These are phyloP conservation scores for Cutaneotrichosporon curvatum DNA, from an alignment of 1,284 basidiomycete genomes.

Conservation along the genomic window DNA sequence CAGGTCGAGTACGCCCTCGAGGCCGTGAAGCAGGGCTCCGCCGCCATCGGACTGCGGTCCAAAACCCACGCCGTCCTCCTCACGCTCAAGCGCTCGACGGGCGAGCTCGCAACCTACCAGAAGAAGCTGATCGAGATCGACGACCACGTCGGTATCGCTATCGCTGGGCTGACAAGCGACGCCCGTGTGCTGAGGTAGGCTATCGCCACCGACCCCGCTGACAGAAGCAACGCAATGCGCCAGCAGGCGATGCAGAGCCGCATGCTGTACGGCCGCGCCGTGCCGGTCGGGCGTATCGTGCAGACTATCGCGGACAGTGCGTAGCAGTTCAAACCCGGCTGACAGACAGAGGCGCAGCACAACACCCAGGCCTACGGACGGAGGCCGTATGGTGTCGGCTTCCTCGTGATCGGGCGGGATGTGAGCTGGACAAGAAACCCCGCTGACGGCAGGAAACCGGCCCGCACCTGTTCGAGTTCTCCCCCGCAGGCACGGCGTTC, in stretches of 20 bases:
- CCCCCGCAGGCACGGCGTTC: conserved; percentile 92
- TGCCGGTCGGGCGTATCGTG: conserved; percentile 89
- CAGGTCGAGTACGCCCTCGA: conserved; percentile 99
- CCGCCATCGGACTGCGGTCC: conserved; percentile 89
- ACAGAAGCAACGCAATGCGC: conserved; percentile 89
- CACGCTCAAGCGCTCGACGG: conserved; percentile 96
- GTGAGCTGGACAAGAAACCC: conserved; percentile 27
- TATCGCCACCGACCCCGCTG: neutral
- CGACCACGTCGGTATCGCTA: conserved; percentile 97
- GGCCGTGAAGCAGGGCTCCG: conserved; percentile 98
- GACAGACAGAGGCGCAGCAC: conserved; percentile 77
- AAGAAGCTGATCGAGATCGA: conserved; percentile 99
- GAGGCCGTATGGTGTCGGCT: conserved; percentile 96
- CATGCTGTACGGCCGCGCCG: conserved; percentile 90
- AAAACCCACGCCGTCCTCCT: conserved; percentile 92
- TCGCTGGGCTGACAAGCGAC: conserved; percentile 95
- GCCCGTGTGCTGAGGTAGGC: conserved; percentile 86
- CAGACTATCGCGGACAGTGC: conserved; percentile 88
- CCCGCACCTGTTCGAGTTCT: conserved; percentile 97
- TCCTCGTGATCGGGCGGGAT: conserved; percentile 94
- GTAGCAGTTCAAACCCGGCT: conserved; percentile 17
- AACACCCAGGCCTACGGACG: conserved; percentile 99
- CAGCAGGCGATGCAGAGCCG: conserved; percentile 94
- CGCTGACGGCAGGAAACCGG: conserved; percentile 58
- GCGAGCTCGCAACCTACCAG: conserved; percentile 96